Percentiles rank a stretch among this genome's conserved stretches.
Conservation (phyloP, 768 basidiomycete genomes). For the Boletellus ananiceps region DNA sequence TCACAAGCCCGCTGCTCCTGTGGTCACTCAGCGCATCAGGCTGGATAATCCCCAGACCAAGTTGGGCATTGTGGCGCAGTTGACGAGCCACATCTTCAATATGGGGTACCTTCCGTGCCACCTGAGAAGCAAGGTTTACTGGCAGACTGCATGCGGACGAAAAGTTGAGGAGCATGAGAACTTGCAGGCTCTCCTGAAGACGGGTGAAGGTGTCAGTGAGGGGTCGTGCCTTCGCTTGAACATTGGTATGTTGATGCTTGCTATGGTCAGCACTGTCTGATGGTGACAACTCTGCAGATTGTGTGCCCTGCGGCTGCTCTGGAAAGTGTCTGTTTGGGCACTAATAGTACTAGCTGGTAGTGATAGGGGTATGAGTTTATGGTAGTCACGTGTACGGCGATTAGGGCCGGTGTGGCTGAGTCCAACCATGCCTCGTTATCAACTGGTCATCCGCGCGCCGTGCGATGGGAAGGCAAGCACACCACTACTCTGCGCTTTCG, state of each 20-base stretch:
- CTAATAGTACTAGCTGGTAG: neutral
- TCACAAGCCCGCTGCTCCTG: slow-evolving; percentile 28
- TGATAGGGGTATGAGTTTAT: neutral
- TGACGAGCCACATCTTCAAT: slow-evolving; percentile 45
- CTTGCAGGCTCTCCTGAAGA: slow-evolving; percentile 21
- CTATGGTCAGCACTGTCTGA: neutral
- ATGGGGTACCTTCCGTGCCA: slow-evolving; percentile 36
- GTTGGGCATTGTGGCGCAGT: slow-evolving; percentile 32
- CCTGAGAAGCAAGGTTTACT: slow-evolving; percentile 37
- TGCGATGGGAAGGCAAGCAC: slow-evolving; percentile 20
- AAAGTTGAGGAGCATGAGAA: slow-evolving; percentile 26
- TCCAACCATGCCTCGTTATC: no score
- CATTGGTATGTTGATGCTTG: slow-evolving; percentile 12
- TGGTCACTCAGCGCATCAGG: slow-evolving; percentile 42
- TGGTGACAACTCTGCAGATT: slow-evolving; percentile 5
- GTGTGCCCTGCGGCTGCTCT: neutral
- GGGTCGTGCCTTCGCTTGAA: slow-evolving; percentile 13
- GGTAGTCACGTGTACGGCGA: slow-evolving; percentile 1
- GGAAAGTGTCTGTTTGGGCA: slow-evolving; percentile 6
- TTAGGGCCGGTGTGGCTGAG: slow-evolving; percentile 26
- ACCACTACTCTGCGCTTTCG: slow-evolving; percentile 57
- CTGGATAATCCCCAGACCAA: slow-evolving; percentile 31
- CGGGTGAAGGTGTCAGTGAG: slow-evolving; percentile 17
- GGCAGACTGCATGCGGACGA: slow-evolving; percentile 38
- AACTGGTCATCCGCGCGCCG: no score